These are phyloP conservation scores for Didymella arachidicola DNA, from an alignment of 2,329 filamentous ascomycete species.

Conservation along the genomic window DNA sequence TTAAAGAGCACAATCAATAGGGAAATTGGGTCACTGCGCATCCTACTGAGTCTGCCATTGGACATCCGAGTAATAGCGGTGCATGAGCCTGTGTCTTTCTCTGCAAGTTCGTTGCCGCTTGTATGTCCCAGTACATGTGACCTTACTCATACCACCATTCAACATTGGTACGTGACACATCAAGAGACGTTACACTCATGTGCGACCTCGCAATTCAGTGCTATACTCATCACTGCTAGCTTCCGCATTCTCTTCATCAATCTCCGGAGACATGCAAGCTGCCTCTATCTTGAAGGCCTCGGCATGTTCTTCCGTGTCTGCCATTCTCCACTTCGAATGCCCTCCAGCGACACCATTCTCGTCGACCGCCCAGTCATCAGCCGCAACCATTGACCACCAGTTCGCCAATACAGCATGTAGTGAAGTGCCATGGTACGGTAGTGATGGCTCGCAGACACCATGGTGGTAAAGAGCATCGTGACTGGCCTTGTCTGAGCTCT, in stretches of 20 bases:
- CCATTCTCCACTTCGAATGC: slow-evolving; percentile 4
- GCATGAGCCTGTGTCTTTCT: background rate
- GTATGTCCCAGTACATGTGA: too few relatives aligned
- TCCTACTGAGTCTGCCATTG: too few relatives aligned
- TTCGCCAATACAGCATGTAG: slow-evolving; percentile 5
- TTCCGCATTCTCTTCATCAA: too few relatives aligned
- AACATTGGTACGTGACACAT: too few relatives aligned
- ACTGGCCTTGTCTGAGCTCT: background rate
- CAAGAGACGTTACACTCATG: too few relatives aligned
- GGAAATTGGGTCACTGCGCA: too few relatives aligned
- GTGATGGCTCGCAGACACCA: slow-evolving; percentile 1
- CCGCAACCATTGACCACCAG: slow-evolving; percentile 3
- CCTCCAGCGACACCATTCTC: slow-evolving; percentile 6
- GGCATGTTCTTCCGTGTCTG: slow-evolving; percentile 7
- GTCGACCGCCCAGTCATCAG: slow-evolving; percentile 1
- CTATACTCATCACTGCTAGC: too few relatives aligned
- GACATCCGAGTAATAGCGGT: background rate
- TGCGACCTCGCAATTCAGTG: too few relatives aligned
- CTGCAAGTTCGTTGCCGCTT: background rate
- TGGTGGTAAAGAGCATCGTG: slow-evolving; percentile 8
- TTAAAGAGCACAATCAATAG: background rate
- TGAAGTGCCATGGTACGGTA: slow-evolving; percentile 1
- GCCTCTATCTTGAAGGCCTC: slow-evolving; percentile 1
- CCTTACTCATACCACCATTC: too few relatives aligned
- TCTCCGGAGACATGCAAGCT: background rate